phyloP scores from a whole-genome alignment of 441 rosid species.

The Sinapis alba region DNA sequence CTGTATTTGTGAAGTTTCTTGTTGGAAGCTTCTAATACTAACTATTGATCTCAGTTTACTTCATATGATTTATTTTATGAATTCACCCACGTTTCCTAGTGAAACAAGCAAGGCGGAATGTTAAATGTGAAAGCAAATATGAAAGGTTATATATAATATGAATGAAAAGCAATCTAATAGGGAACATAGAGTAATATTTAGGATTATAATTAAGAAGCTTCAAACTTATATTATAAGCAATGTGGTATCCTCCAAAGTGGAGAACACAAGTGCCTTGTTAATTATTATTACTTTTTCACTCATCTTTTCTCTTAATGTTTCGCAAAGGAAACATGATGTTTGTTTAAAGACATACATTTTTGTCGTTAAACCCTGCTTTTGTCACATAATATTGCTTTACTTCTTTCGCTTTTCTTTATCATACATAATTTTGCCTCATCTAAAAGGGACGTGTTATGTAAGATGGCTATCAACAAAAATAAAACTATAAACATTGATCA shows the following conservation, averaged over 20 bases:
- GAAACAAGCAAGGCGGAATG: slow-evolving; percentile 6
- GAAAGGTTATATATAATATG: slow-evolving; percentile 6
- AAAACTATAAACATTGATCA: slow-evolving; percentile 7
- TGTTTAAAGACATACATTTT: slow-evolving; percentile 39
- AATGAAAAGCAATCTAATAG: slow-evolving; percentile 6
- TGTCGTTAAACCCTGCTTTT: slow-evolving; percentile 29
- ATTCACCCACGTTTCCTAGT: slow-evolving; percentile 7
- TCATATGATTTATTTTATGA: not conserved
- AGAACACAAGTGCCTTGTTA: slow-evolving; percentile 32
- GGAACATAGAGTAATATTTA: slow-evolving; percentile 33
- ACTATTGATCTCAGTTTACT: not conserved
- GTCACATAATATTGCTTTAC: slow-evolving; percentile 5
- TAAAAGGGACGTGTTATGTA: not conserved
- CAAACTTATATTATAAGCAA: slow-evolving; percentile 29
- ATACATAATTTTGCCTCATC: not conserved
- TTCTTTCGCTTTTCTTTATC: not conserved
- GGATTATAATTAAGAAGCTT: slow-evolving; percentile 17
- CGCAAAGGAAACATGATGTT: slow-evolving; percentile 32
- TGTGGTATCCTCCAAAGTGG: slow-evolving; percentile 38
- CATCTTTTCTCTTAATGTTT: slow-evolving; percentile 15
- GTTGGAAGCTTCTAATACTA: slow-evolving; percentile 30
- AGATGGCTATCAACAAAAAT: slow-evolving; percentile 20
- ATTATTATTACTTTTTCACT: slow-evolving; percentile 21
- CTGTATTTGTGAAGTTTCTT: not conserved
- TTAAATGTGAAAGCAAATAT: slow-evolving; percentile 36